Evolutionary conservation across 2,329 filamentous ascomycete species (phyloP).

Genomic region (Davidsoniella australis): DNA sequence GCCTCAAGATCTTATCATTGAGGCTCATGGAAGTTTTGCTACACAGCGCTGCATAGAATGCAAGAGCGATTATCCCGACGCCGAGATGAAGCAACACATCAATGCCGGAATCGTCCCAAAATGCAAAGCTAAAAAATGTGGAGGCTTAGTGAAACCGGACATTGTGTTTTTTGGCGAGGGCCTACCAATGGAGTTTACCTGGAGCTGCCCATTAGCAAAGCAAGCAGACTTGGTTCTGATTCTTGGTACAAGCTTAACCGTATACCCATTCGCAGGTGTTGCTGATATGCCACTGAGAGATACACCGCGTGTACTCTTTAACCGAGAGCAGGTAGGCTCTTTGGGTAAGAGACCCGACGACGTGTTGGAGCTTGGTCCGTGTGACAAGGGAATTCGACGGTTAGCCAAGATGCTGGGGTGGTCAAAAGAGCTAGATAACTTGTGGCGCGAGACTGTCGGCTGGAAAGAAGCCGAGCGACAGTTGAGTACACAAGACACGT

Average conservation of each 20-base stretch:
- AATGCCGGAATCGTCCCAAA: constrained; percentile 49
- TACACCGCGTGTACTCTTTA: constrained; percentile 69
- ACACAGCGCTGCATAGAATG: constrained; percentile 85
- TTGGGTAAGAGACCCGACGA: constrained; percentile 68
- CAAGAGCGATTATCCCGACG: constrained; percentile 50
- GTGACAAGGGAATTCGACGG: constrained; percentile 63
- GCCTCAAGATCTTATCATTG: constrained; percentile 62
- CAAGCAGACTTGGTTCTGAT: constrained; percentile 65
- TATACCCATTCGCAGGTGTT: constrained; percentile 77
- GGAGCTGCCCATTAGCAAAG: constrained; percentile 26
- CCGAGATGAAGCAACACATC: constrained; percentile 56
- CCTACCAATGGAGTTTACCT: constrained; percentile 26
- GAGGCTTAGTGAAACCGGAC: constrained; percentile 76
- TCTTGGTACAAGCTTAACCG: constrained; percentile 73
- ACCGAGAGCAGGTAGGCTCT: constrained; percentile 65
- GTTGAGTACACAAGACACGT: constrained; percentile 19
- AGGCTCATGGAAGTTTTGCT: constrained; percentile 92
- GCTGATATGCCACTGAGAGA: constrained; percentile 44
- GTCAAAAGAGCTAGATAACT: constrained; percentile 60
- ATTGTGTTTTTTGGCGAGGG: constrained; percentile 87
- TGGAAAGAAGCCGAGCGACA: constrained; percentile 38
- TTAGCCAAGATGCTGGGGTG: constrained; percentile 72
- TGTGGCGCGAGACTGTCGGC: constrained; percentile 56
- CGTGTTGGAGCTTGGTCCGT: constrained; percentile 66
- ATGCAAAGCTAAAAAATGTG: constrained; percentile 45